Conservation (phyloP, 2,329 filamentous ascomycete genomes). For the Aureobasidium leucospermi region DNA sequence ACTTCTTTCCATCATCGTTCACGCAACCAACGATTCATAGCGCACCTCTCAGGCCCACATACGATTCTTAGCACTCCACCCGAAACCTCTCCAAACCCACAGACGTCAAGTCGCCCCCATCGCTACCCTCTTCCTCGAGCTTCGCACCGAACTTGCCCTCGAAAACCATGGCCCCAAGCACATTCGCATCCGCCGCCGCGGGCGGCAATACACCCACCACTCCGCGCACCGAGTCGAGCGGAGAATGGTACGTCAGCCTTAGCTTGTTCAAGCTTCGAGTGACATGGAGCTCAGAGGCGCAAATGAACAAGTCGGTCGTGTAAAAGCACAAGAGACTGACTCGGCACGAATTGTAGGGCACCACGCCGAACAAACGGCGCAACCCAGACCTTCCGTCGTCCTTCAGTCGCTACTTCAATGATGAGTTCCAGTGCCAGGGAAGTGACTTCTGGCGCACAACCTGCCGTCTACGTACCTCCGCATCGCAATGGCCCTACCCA, state of each 20-base stretch:
- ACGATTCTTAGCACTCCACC: background rate
- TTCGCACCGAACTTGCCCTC: conserved; percentile 9
- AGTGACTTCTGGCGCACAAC: conserved; percentile 20
- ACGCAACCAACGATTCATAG: conserved; percentile 1
- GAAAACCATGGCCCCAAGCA: conserved; percentile 34
- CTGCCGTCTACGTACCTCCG: conserved; percentile 51
- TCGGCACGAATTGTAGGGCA: conserved; percentile 38
- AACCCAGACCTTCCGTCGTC: conserved; percentile 59
- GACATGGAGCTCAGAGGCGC: conserved; percentile 6
- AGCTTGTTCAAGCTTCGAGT: background rate
- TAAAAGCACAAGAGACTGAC: conserved; percentile 3
- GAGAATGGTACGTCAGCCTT: conserved; percentile 38
- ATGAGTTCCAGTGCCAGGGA: conserved; percentile 34
- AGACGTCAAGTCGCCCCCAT: conserved; percentile 3
- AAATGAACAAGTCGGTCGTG: background rate
- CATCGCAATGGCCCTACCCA: conserved; percentile 53
- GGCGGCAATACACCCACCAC: conserved; percentile 32
- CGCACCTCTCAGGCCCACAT: background rate
- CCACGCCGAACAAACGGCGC: conserved; percentile 55
- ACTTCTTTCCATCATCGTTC: conserved; percentile 5
- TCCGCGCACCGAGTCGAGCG: conserved; percentile 34
- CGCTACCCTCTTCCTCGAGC: conserved; percentile 1
- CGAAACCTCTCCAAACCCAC: background rate
- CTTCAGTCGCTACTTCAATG: conserved; percentile 51
- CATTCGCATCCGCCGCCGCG: conserved; percentile 45